Evolutionary conservation across 352 stramenopile species (phyloP), one percentile per base, ranked within the genome.

Genomic region (Pilasporangium apinafurcum): DNA sequence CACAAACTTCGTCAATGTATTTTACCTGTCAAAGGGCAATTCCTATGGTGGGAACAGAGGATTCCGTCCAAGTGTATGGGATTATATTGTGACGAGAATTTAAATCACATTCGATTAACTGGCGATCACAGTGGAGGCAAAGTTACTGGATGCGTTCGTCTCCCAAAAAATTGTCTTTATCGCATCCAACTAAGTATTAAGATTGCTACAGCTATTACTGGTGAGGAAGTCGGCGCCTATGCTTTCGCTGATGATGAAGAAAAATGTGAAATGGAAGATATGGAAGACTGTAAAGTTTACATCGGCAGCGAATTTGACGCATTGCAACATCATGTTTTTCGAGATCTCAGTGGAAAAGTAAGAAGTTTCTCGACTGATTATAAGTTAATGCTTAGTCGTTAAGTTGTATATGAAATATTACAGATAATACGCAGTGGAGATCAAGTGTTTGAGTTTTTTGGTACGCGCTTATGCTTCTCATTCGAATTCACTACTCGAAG

Each of bases 31-130:
- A 84, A 69, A 29, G 75, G 78, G 0, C 45, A 39, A n/a, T 48
- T 91, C 17, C 62, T 83, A 16, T 91, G 78, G 78, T 91, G 78
- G 78, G 41, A 67, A 25, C 36, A 62, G 1, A 60, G 65, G 26
- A 62, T 72, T 18, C 26, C 43, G 0, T 59, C 53, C 12, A 74
- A 71, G 32, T 73, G 74, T 0, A 53, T 48, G 7, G 63, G 62
- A 3, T 44, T 90, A 4, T 42, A 18, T 2, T 57, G 64, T 17
- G 35, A 43, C 1, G 26, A 70, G 9, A 33, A 47, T 1, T 25
- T 53, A 4, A 56, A 54, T 9, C 17, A 27, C 4, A 51, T 84
- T 7, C 39, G 37, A 4, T 31, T 81, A 4, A 42, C 48, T 3
- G 28, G 46, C 2, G 37, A 40, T n/a, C 42, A 68, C 25, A 26